Conservation (phyloP, 352 stramenopile species). For the Pythium insidiosum region DNA sequence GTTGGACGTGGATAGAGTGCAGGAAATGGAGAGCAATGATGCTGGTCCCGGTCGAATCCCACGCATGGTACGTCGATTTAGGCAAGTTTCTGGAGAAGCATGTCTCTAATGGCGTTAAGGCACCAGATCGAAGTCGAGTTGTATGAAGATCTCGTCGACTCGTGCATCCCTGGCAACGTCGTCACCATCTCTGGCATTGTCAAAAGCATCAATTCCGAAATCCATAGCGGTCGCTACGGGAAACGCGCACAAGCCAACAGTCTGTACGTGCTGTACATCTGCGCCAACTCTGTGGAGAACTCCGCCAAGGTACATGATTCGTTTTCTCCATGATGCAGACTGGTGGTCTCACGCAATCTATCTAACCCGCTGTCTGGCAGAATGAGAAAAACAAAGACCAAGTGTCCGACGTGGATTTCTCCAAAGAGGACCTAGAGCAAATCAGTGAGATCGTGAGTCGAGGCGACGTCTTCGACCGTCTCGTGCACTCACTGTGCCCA, state of each 20-base stretch:
- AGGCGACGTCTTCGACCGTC: slow-evolving; percentile 83
- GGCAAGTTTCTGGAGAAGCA: too few species aligned
- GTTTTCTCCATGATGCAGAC: too few species aligned
- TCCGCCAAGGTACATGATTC: slow-evolving; percentile 19
- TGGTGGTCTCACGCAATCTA: too few species aligned
- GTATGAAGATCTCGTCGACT: slow-evolving; percentile 85
- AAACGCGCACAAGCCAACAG: slow-evolving; percentile 75
- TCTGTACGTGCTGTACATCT: slow-evolving; percentile 89
- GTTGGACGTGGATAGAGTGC: slow-evolving; percentile 33
- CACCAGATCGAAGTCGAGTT: slow-evolving; percentile 62
- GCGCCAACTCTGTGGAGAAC: slow-evolving; percentile 75
- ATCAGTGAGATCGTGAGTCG: slow-evolving; percentile 79
- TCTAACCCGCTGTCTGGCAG: neutral
- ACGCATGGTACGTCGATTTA: slow-evolving; percentile 29
- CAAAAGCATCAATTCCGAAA: slow-evolving; percentile 83
- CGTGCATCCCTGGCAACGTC: slow-evolving; percentile 88
- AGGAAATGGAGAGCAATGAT: slow-evolving; percentile 83
- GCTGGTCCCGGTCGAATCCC: slow-evolving; percentile 65
- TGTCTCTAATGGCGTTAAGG: neutral
- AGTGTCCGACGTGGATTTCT: slow-evolving; percentile 39
- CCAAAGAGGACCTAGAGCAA: slow-evolving; percentile 71
- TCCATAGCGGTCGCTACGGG: slow-evolving; percentile 66
- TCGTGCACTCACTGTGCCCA: slow-evolving; percentile 91
- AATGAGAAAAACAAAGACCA: slow-evolving; percentile 19
- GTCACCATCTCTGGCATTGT: slow-evolving; percentile 87